Percentiles rank a stretch among this genome's conserved stretches.
Evolutionary conservation across 345 rosid species (phyloP).

Genomic region (Populus ilicifolia): DNA sequence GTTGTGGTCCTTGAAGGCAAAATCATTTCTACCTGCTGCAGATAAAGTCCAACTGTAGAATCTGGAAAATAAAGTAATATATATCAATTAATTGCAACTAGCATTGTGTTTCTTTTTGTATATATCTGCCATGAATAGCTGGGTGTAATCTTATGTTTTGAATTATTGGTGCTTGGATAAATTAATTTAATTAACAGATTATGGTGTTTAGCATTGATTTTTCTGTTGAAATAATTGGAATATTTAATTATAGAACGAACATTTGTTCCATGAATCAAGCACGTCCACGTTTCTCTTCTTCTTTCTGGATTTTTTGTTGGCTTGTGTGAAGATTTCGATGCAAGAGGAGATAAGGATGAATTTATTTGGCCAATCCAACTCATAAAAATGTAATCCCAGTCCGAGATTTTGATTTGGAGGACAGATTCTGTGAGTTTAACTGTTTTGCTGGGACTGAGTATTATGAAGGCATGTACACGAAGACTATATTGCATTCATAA

Average conservation of each 20-base stretch:
- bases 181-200: neutral
- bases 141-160: neutral
- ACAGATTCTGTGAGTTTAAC: constrained; percentile 14
- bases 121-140: neutral
- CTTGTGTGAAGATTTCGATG: neutral
- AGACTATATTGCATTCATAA: neutral
- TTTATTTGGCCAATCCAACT: constrained; percentile 1
- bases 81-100: neutral
- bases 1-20: constrained; percentile 16
- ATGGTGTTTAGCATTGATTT: neutral
- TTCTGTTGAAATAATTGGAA: neutral
- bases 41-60: constrained; percentile 12
- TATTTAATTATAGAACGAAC: neutral
- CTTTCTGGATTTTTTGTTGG: neutral
- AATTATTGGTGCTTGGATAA: neutral
- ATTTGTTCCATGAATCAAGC: neutral
- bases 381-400: constrained; percentile 11
- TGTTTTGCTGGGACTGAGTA: constrained; percentile 12
- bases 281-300: neutral
- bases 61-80: constrained; percentile 6
- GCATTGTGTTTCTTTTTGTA: neutral
- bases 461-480: constrained; percentile 3
- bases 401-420: constrained; percentile 17
- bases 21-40: constrained; percentile 4
- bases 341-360: constrained; percentile 9